phyloP scores from a whole-genome alignment of 2,329 filamentous ascomycete genomes.

The Bipolaris sorokiniana region DNA sequence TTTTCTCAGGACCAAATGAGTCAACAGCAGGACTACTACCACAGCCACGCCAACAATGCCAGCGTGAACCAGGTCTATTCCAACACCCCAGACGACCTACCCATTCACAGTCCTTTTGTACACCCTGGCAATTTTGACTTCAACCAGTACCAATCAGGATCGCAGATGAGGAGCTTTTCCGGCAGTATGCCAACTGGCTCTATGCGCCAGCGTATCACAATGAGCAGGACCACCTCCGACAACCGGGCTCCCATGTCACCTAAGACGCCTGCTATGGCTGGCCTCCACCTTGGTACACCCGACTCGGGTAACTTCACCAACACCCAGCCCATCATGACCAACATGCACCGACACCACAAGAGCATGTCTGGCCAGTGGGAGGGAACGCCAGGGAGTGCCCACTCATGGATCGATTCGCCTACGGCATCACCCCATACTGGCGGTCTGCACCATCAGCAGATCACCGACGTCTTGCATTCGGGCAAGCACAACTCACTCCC shows the following conservation, averaged over 20 bases:
- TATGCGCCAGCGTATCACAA: slow-evolving; percentile 48
- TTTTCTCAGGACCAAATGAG: slow-evolving; percentile 63
- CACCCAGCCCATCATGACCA: slow-evolving; percentile 77
- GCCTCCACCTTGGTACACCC: slow-evolving; percentile 72
- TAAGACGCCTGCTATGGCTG: slow-evolving; percentile 78
- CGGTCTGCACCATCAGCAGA: slow-evolving; percentile 73
- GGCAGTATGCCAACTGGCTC: slow-evolving; percentile 42
- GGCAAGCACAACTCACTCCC: slow-evolving; percentile 89
- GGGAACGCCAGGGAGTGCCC: slow-evolving; percentile 80
- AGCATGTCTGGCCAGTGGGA: slow-evolving; percentile 89
- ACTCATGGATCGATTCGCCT: slow-evolving; percentile 86
- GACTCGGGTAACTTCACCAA: slow-evolving; percentile 73
- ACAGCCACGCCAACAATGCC: slow-evolving; percentile 55
- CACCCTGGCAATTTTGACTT: slow-evolving; percentile 73
- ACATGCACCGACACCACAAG: slow-evolving; percentile 74
- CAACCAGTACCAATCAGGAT: slow-evolving; percentile 72
- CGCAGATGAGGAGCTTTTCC: slow-evolving; percentile 58
- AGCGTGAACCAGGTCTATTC: slow-evolving; percentile 80
- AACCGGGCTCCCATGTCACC: slow-evolving; percentile 82
- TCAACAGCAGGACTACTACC: slow-evolving; percentile 62
- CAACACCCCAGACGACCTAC: slow-evolving; percentile 87
- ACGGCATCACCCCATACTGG: slow-evolving; percentile 81
- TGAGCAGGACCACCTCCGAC: slow-evolving; percentile 70
- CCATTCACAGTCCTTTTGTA: slow-evolving; percentile 88
- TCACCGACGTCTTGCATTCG: slow-evolving; percentile 83